These are phyloP conservation scores for Dactylorhiza incarnata DNA, from an alignment of 106 monocot genomes.

Conservation along the genomic window DNA sequence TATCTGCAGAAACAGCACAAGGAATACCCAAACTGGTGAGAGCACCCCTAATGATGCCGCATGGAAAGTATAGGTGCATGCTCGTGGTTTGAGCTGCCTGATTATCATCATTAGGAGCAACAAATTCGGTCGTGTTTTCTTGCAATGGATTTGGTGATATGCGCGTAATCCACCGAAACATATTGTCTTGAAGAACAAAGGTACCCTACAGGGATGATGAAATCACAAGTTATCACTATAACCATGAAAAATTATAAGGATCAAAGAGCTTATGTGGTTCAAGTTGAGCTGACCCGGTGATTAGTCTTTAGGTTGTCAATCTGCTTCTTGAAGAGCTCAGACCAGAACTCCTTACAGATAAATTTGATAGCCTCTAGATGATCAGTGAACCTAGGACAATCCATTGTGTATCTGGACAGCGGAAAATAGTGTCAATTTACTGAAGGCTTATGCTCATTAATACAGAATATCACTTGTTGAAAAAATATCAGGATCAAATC, in stretches of 20 bases:
- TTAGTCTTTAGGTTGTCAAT: conserved; percentile 98
- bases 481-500: not conserved
- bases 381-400: conserved; percentile 79
- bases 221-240: not conserved
- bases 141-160: conserved; percentile 45
- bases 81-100: conserved; percentile 42
- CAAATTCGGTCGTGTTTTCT: conserved; percentile 30
- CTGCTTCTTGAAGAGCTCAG: conserved; percentile 93
- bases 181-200: conserved; percentile 93
- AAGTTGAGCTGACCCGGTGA: conserved; percentile 49
- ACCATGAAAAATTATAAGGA: not conserved
- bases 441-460: not conserved
- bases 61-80: conserved; percentile 89
- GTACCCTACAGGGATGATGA: conserved; percentile 49
- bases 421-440: not conserved
- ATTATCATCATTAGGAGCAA: conserved; percentile 29
- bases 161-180: conserved; percentile 77
- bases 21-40: conserved; percentile 83
- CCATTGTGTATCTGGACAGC: conserved; percentile 76
- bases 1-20: conserved; percentile 89
- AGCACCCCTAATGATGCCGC: conserved; percentile 95
- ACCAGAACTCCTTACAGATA: conserved; percentile 98
- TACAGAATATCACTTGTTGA: not conserved
- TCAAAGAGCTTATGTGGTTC: not conserved
- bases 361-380: conserved; percentile 96